Base-by-base conservation (phyloP, 2,329 filamentous ascomycete species). In the Curvularia hawaiiensis region DNA sequence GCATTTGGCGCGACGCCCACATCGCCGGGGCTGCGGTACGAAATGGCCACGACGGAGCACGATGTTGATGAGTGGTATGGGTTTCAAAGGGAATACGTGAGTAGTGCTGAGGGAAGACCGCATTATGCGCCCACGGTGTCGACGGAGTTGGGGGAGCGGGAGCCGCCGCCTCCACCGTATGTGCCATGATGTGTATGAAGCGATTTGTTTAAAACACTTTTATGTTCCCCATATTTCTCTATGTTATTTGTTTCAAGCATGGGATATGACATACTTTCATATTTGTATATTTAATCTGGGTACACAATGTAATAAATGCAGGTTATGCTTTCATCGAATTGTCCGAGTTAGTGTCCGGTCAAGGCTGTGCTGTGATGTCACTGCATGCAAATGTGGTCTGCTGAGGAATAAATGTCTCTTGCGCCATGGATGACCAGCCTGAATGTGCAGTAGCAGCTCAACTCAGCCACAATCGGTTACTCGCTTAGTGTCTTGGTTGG, bases 11-110 rank as follows among this genome's bases (percentile, higher is more conserved):
- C 65, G 40, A 61, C 64, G 9, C 59, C 65, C 8, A 68, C 56
- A 2, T 66, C 64, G 12, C 69, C 69, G 6, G 54, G 61, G 2
- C 52, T 61, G 44, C 52, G 55, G 6, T 62, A 63, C 51, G 53
- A 54, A 18, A 60, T 64, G 62, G 65, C 55, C 24, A 57, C 61
- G 0, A 51, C 52, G 0, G 47, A 40, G 0, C 56, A 63, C 9
- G 20, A 30, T 1, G 40, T 67, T 0, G 68, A 71, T 16, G 67
- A 70, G 18, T 72, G 68, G 68, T 69, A 75, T 56, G 64, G 64
- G 2, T 70, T 72, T 11, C 54, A 38, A 22, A 46, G 63, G 53
- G 51, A 35, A 7, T 31, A 52, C 41, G 38, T 40, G 14, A 28
- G 12, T 10, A 41, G 24, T 28, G 41, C 18, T 5, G 12, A 43